phyloP scores from a whole-genome alignment of 208 protist species.

The Trichomonas vaginalis region DNA sequence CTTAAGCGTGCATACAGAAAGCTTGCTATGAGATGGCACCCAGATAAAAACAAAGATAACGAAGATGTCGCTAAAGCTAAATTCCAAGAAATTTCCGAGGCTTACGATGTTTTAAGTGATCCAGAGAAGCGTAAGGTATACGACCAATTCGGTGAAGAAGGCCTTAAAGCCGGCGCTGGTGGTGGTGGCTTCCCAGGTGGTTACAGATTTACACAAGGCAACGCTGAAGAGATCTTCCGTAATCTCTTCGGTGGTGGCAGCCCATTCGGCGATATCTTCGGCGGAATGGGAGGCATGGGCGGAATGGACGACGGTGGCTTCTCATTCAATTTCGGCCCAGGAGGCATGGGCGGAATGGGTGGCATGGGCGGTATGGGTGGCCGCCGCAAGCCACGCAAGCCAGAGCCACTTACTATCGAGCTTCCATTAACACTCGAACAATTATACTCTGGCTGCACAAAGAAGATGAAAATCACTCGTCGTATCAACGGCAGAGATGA shows the following conservation, averaged over 20 bases:
- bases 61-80: slow-evolving; percentile 11
- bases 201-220: neutral
- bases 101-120: slow-evolving; percentile 40
- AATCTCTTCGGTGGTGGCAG: neutral
- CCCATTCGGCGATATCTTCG: neutral
- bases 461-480: neutral
- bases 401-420: neutral
- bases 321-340: neutral
- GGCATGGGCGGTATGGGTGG: neutral
- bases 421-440: neutral
- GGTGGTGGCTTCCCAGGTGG: neutral
- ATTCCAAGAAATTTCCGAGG: slow-evolving; percentile 28
- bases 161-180: slow-evolving; percentile 21
- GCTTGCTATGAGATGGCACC: slow-evolving; percentile 44
- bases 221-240: slow-evolving; percentile 7
- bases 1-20: slow-evolving; percentile 48
- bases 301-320: neutral
- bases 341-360: neutral
- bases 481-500: neutral
- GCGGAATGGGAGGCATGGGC: neutral
- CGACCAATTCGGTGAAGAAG: slow-evolving; percentile 37
- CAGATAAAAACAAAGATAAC: slow-evolving; percentile 37
- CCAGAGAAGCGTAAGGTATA: slow-evolving; percentile 34
- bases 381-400: neutral
- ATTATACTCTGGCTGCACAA: neutral